These are phyloP conservation scores for Trichoderma brevicompactum DNA, from an alignment of 2,329 filamentous ascomycete genomes.

Conservation along the genomic window DNA sequence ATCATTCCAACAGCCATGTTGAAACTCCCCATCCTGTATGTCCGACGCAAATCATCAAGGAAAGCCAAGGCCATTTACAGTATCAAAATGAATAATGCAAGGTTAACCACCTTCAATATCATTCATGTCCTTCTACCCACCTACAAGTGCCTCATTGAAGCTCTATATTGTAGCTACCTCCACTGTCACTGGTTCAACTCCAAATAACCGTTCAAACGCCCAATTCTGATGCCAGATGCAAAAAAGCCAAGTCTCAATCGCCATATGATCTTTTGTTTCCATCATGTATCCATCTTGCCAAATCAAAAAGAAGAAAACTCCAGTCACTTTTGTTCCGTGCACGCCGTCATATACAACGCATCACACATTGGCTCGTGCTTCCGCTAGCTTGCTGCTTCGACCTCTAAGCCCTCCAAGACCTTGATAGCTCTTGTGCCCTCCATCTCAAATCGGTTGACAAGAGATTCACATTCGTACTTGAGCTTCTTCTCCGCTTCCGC, in stretches of 20 bases:
- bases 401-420: slow-evolving; percentile 72
- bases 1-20: too few species aligned
- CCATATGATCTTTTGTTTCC: slow-evolving; percentile 7
- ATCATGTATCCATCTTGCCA: slow-evolving; percentile 17
- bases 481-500: slow-evolving; percentile 78
- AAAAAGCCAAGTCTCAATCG: slow-evolving; percentile 7
- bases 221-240: slow-evolving; percentile 4
- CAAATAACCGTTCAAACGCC: background rate
- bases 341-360: slow-evolving; percentile 25
- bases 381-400: slow-evolving; percentile 44
- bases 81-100: background rate
- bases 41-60: background rate
- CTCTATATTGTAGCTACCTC: slow-evolving; percentile 1
- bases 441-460: slow-evolving; percentile 81
- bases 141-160: background rate
- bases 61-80: background rate
- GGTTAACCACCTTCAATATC: background rate
- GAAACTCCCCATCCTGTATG: background rate
- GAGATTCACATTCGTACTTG: slow-evolving; percentile 77
- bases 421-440: slow-evolving; percentile 80
- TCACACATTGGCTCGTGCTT: slow-evolving; percentile 7
- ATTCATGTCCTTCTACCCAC: background rate
- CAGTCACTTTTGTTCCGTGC: background rate
- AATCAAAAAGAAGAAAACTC: slow-evolving; percentile 13
- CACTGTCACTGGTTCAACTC: background rate